Evolutionary conservation across 1,284 basidiomycete species (phyloP).

Genomic region (Cryptococcus sp.): DNA sequence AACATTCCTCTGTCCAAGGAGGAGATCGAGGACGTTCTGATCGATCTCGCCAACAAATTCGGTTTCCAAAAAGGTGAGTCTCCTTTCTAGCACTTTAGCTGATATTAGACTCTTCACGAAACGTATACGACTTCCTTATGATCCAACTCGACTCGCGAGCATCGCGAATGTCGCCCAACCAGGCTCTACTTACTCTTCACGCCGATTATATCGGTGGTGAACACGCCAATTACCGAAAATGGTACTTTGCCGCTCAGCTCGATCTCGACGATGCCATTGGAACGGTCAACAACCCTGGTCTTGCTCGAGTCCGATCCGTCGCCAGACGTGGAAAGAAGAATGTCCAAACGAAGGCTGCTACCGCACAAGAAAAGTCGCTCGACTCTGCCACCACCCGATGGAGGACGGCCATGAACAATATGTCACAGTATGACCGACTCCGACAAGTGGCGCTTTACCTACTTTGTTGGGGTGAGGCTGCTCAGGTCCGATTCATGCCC

Average conservation of each 20-base stretch:
- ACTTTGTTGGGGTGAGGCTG: constrained; percentile 97
- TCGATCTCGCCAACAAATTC: constrained; percentile 98
- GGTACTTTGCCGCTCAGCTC: constrained; percentile 99
- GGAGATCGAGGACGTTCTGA: constrained; percentile 97
- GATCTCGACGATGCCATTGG: constrained; percentile 98
- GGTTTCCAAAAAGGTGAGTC: constrained; percentile 93
- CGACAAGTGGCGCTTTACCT: constrained; percentile 95
- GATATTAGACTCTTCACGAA: constrained; percentile 55
- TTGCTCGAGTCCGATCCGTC: constrained; percentile 76
- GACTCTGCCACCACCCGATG: constrained; percentile 84
- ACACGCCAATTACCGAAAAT: constrained; percentile 94
- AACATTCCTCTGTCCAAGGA: constrained; percentile 96
- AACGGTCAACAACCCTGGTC: constrained; percentile 82
- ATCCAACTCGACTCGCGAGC: constrained; percentile 93
- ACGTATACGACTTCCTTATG: constrained; percentile 94
- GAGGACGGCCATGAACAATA: constrained; percentile 97
- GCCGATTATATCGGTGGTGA: constrained; percentile 99
- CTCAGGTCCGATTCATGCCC: constrained; percentile 96
- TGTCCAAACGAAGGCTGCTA: constrained; percentile 43
- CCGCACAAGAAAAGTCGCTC: constrained; percentile 72
- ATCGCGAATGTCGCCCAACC: constrained; percentile 96
- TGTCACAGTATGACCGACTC: constrained; percentile 96
- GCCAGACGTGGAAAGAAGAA: constrained; percentile 53
- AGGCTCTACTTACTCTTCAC: constrained; percentile 89
- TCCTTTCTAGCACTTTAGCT: too few relatives aligned